Conservation (phyloP, 768 basidiomycete genomes). For the Zangia roseola region DNA sequence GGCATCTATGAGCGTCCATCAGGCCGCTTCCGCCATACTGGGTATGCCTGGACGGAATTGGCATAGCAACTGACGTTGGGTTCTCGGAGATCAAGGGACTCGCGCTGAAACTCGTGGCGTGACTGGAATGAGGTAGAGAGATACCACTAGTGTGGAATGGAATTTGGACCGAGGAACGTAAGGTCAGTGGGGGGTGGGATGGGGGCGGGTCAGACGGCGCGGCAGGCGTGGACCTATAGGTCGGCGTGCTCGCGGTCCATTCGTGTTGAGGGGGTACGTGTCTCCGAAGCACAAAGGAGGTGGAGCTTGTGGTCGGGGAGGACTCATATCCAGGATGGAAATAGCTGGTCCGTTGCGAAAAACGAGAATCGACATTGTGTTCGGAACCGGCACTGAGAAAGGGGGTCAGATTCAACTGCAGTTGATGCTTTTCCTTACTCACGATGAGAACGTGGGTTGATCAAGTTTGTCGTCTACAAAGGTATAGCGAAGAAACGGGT, state of each 20-base stretch:
- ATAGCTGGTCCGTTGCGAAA: background rate
- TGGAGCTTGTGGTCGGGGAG: background rate
- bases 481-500: background rate
- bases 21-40: background rate
- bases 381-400: background rate
- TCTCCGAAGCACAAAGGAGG: background rate
- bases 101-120: background rate
- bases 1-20: conserved; percentile 2
- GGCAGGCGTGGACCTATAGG: background rate
- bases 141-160: background rate
- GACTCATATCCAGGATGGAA: background rate
- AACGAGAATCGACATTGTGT: background rate
- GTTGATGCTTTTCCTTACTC: conserved; percentile 4
- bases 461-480: background rate
- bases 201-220: background rate
- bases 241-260: background rate
- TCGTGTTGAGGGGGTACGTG: background rate
- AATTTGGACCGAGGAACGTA: background rate
- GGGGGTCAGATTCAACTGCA: conserved; percentile 6
- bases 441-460: conserved; percentile 1
- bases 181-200: background rate
- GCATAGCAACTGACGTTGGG: background rate
- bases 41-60: background rate
- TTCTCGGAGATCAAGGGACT: background rate
- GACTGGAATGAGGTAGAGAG: background rate